A percentile compares a stretch with the other conserved stretches of the same genome.
Conservation (phyloP, 2,329 filamentous ascomycete species). For the Coleophoma cylindrospora region DNA sequence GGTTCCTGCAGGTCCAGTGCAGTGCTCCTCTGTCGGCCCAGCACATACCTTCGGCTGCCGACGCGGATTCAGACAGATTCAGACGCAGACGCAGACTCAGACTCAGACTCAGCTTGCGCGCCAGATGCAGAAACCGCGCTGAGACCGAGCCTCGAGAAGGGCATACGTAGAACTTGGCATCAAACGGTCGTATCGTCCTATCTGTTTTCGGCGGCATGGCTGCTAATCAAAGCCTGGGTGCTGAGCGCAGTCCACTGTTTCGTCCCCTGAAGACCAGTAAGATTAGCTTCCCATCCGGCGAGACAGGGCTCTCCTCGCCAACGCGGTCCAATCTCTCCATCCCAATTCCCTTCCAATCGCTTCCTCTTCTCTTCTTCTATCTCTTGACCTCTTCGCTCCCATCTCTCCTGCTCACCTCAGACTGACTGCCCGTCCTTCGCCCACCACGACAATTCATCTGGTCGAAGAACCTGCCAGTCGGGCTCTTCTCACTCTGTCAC, state of each 20-base stretch:
- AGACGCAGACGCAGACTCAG: too few relatives aligned
- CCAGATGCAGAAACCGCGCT: too few relatives aligned
- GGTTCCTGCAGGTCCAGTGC: too few relatives aligned
- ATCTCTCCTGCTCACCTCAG: conserved; percentile 21
- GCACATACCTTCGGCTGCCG: too few relatives aligned
- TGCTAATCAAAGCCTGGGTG: too few relatives aligned
- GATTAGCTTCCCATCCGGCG: background rate
- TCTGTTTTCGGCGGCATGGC: too few relatives aligned
- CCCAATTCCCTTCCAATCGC: conserved; percentile 1
- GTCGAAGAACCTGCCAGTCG: conserved; percentile 42
- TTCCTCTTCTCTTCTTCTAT: conserved; percentile 3
- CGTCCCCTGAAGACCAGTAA: background rate
- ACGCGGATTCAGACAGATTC: too few relatives aligned
- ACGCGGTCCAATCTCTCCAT: conserved; percentile 1
- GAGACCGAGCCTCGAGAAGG: too few relatives aligned
- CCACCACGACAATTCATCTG: conserved; percentile 13
- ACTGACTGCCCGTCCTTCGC: conserved; percentile 26
- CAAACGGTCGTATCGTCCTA: too few relatives aligned
- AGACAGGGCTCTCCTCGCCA: background rate
- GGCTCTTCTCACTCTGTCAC: conserved; percentile 43
- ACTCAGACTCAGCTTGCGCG: too few relatives aligned
- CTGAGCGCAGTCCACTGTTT: background rate
- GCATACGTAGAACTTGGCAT: too few relatives aligned
- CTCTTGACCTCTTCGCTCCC: conserved; percentile 7
- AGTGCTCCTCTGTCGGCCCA: too few relatives aligned